Evolutionary conservation across 1,284 basidiomycete species (phyloP), one percentile per base, ranked within the genome.

Genomic region (Amylostereum areolatum): DNA sequence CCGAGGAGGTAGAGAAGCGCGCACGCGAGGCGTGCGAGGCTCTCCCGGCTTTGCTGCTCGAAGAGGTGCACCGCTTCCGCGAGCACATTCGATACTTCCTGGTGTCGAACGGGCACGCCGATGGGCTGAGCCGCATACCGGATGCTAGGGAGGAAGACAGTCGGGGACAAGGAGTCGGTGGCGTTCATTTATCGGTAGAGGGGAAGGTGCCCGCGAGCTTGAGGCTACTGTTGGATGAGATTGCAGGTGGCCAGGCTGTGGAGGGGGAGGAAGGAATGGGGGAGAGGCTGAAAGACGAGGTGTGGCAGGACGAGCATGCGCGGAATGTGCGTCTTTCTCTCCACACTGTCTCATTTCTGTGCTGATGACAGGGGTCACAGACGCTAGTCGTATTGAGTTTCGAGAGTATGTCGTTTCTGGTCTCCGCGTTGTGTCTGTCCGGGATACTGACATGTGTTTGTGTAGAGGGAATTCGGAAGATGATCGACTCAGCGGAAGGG

Each of bases 361-460:
- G 42, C 40, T 43, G 25, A 6, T 41, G 24, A 34, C 12, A 9
- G 29, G n/a, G 18, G 2, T 27, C 11, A 4, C 48, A 80, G 78
- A 72, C 71, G 0, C 52, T 82, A 35, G 71, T 80, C 57, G 66
- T 74, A 53, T 62, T 82, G 33, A 75, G 73, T 43, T 69, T 82
- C 25, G 80, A 81, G 60, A 70, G 80, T 79, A 49, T 62, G 74
- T 65, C 8, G 37, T 12, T 41, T 5, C 9, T 28, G 18, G 8
- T 29, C 2, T 43, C 28, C 10, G 11, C 5, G 11, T 12, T 31
- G 2, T 5, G n/a, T 12, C 32, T 8, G 10, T 37, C 41, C 24
- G 18, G 18, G 18, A 4, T 12, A 29, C 49, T 52, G 43, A 55
- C 50, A 34, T 45, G 18, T 30, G n/a, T 33, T 8, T 31, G 8